Evolutionary conservation across 495 filamentous ascomycete species (phyloP).

Genomic region (Articulospora tetracladia): DNA sequence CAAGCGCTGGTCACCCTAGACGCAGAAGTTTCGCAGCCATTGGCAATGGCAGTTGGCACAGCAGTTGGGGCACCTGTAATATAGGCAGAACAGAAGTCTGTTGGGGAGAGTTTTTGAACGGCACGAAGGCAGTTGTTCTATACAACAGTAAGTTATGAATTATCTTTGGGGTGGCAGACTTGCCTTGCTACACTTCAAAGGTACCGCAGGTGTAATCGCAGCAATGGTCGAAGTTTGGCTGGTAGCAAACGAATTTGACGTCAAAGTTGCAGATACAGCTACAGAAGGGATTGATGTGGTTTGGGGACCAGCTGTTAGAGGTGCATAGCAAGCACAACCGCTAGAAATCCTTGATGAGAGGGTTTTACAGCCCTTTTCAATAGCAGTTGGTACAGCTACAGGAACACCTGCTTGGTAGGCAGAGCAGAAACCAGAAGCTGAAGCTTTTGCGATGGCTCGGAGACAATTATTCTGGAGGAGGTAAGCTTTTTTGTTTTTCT

Average conservation of each 20-base stretch:
- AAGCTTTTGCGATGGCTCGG: neutral
- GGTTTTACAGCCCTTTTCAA: neutral
- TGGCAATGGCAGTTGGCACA: no score
- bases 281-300: no score
- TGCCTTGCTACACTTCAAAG: neutral
- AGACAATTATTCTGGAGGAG: neutral
- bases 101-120: no score
- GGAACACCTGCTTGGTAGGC: neutral
- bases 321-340: neutral
- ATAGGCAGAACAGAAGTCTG: no score
- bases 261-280: no score
- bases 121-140: constrained; percentile 1
- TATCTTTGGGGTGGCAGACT: no score
- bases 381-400: neutral
- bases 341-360: neutral
- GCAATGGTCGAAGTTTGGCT: no score
- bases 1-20: no score
- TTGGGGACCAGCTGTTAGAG: neutral
- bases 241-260: no score
- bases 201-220: neutral
- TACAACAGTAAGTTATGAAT: neutral
- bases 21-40: no score
- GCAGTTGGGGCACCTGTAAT: no score
- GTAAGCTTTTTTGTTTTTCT: no score
- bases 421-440: neutral